These are phyloP conservation scores for Boletus semigastroideus DNA, from an alignment of 1,284 basidiomycete genomes.

Conservation along the genomic window DNA sequence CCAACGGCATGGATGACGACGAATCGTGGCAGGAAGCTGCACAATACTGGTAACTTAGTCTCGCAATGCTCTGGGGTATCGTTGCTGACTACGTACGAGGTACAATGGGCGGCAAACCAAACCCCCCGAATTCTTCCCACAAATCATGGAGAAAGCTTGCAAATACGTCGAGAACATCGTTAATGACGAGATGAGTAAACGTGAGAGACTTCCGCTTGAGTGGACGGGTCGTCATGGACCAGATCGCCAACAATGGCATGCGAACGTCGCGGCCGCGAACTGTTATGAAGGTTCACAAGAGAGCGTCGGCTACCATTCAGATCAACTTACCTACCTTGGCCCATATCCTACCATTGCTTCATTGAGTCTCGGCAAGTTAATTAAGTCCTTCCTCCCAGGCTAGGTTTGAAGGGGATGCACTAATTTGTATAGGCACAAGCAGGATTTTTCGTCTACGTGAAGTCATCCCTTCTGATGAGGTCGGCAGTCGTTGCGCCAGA, in stretches of 20 bases:
- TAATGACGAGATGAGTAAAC: conserved; percentile 66
- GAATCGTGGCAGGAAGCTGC: conserved; percentile 62
- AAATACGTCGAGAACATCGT: conserved; percentile 74
- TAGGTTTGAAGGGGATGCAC: conserved; percentile 5
- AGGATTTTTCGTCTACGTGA: conserved; percentile 79
- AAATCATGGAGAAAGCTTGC: conserved; percentile 79
- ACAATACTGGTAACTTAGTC: conserved; percentile 55
- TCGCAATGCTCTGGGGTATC: neutral
- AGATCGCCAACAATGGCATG: conserved; percentile 62
- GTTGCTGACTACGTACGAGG: conserved; percentile 44
- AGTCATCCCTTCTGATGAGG: conserved; percentile 61
- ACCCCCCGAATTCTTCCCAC: conserved; percentile 60
- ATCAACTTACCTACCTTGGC: conserved; percentile 78
- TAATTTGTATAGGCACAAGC: conserved; percentile 53
- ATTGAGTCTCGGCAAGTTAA: conserved; percentile 74
- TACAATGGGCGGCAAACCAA: conserved; percentile 72
- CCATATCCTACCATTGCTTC: conserved; percentile 94
- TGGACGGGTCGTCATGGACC: conserved; percentile 48
- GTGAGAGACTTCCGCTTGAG: conserved; percentile 68
- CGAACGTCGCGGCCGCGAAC: conserved; percentile 91
- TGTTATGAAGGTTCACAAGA: conserved; percentile 86
- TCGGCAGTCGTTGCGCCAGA: conserved; percentile 52
- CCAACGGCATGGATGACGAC: conserved; percentile 42
- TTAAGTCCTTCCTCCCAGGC: neutral
- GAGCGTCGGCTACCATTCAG: conserved; percentile 86